phyloP scores from a whole-genome alignment of 108 stramenopile species.

The Schizochytrium sp. region DNA sequence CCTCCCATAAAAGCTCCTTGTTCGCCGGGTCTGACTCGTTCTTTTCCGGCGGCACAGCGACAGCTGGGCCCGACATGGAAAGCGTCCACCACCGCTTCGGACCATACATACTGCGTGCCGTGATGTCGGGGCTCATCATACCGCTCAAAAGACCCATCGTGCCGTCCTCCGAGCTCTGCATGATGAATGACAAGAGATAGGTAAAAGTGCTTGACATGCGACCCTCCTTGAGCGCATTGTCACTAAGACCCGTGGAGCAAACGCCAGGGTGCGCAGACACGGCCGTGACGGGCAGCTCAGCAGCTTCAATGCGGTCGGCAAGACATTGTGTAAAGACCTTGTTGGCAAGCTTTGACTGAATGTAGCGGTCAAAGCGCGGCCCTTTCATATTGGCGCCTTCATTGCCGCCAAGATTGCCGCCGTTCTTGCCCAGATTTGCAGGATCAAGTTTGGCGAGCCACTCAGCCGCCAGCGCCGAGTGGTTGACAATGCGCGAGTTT shows the following conservation, averaged over 20 bases:
- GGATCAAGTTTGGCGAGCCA: conserved; percentile 27
- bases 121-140: too few species aligned
- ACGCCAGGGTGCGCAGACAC: conserved; percentile 13
- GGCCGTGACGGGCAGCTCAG: conserved; percentile 27
- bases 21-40: too few species aligned
- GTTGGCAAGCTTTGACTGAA: conserved; percentile 57
- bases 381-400: too few species aligned
- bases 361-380: not conserved
- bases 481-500: conserved; percentile 47
- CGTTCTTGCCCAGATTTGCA: conserved; percentile 47
- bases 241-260: not conserved
- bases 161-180: too few species aligned
- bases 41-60: too few species aligned
- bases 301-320: conserved; percentile 29
- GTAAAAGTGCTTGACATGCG: not conserved
- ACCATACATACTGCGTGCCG: too few species aligned
- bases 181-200: too few species aligned
- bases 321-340: conserved; percentile 47
- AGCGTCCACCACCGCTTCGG: too few species aligned
- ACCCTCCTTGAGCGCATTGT: not conserved
- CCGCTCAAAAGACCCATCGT: too few species aligned
- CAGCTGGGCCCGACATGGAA: too few species aligned
- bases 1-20: too few species aligned
- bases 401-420: conserved; percentile 43
- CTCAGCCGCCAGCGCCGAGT: conserved; percentile 31